Conservation (phyloP, 2,329 filamentous ascomycete species). For the Stagonosporopsis tanaceti region DNA sequence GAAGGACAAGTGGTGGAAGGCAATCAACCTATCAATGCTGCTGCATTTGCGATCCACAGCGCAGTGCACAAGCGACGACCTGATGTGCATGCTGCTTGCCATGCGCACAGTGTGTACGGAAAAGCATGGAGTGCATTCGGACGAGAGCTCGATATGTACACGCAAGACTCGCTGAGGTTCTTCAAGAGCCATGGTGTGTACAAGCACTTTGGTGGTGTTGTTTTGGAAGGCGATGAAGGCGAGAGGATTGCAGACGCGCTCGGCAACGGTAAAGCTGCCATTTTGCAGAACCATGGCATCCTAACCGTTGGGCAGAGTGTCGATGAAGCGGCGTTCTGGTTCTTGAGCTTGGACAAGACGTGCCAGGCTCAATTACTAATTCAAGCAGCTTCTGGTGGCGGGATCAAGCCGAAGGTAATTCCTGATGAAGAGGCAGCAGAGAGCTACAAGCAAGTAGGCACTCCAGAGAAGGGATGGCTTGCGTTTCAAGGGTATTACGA, state of each 20-base stretch:
- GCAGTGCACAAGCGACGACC: slow-evolving; percentile 50
- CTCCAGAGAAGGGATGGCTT: slow-evolving; percentile 61
- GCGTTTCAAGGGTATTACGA: slow-evolving; percentile 64
- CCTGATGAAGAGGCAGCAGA: slow-evolving; percentile 51
- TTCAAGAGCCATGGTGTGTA: slow-evolving; percentile 53
- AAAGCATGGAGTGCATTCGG: slow-evolving; percentile 59
- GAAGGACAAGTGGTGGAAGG: slow-evolving; percentile 52
- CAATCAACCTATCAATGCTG: slow-evolving; percentile 54
- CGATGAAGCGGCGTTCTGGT: slow-evolving; percentile 58
- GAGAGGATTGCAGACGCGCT: slow-evolving; percentile 53
- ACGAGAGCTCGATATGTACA: slow-evolving; percentile 57
- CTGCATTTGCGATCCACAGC: slow-evolving; percentile 58
- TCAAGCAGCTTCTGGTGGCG: slow-evolving; percentile 50
- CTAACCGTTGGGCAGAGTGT: slow-evolving; percentile 50
- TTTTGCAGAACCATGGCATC: slow-evolving; percentile 52
- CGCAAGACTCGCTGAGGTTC: slow-evolving; percentile 57
- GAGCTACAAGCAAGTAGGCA: slow-evolving; percentile 54
- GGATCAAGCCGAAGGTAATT: slow-evolving; percentile 53
- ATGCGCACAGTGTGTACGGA: slow-evolving; percentile 57
- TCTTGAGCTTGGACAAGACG: slow-evolving; percentile 55
- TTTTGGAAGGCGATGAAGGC: slow-evolving; percentile 54
- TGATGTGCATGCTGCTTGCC: slow-evolving; percentile 54
- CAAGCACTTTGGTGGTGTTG: slow-evolving; percentile 52
- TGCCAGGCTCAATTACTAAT: slow-evolving; percentile 57
- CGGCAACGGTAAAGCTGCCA: slow-evolving; percentile 47